Conservation (phyloP, 1,284 basidiomycete genomes). For the Irpex rosettiformis region DNA sequence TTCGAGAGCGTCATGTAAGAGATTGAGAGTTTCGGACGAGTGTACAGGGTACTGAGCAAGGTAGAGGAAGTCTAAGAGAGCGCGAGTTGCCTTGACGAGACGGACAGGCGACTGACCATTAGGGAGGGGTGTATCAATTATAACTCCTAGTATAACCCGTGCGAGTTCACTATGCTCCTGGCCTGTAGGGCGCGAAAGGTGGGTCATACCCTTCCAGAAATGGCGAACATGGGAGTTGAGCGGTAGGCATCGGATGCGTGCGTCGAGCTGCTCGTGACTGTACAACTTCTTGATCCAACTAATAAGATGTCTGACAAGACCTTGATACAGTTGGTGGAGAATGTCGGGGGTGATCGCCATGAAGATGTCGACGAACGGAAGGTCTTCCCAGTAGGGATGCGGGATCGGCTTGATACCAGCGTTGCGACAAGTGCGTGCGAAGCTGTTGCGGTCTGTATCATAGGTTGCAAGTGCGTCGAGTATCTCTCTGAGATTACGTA, state of each 20-base stretch:
- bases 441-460: constrained; percentile 10
- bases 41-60: constrained; percentile 27
- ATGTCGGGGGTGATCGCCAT: constrained; percentile 31
- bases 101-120: no score
- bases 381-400: constrained; percentile 34
- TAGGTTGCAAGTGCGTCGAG: not conserved
- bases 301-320: no score
- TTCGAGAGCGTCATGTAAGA: constrained; percentile 20
- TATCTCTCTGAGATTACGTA: constrained; percentile 1
- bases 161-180: no score
- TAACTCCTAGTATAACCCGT: no score
- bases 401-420: constrained; percentile 12
- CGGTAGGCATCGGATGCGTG: constrained; percentile 28
- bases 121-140: no score
- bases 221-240: constrained; percentile 33
- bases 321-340: no score
- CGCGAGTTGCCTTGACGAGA: constrained; percentile 18
- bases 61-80: constrained; percentile 25
- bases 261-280: constrained; percentile 32
- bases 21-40: constrained; percentile 19
- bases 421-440: not conserved
- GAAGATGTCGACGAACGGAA: constrained; percentile 33
- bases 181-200: no score
- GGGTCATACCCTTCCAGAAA: constrained; percentile 39
- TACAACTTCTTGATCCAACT: no score